Percentiles rank a stretch among this genome's conserved stretches.
phyloP scores from a whole-genome alignment of 139 green algal species.

The Medakamo hakoo region DNA sequence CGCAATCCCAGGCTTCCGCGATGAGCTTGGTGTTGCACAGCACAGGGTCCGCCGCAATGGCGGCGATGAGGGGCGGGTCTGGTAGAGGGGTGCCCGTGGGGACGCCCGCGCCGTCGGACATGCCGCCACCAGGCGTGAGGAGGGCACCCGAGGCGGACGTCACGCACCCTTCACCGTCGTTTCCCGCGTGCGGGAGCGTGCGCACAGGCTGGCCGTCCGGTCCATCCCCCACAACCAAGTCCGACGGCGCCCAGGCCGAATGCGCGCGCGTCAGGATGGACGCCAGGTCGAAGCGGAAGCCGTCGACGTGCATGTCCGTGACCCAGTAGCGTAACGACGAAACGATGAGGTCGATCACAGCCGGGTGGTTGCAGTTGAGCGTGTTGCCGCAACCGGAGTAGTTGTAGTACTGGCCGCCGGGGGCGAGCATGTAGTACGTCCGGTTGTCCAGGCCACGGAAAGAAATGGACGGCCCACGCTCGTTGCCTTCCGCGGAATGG shows the following conservation, averaged over 20 bases:
- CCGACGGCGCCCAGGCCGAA: constrained; percentile 48
- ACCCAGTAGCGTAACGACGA: constrained; percentile 94
- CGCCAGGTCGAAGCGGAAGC: constrained; percentile 90
- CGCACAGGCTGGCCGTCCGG: background rate
- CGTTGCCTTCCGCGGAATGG: constrained; percentile 94
- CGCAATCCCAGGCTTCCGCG: constrained; percentile 96
- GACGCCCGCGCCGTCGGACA: constrained; percentile 53
- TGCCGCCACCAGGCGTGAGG: no score
- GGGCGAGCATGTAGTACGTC: constrained; percentile 95
- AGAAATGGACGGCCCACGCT: constrained; percentile 71
- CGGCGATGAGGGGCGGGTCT: constrained; percentile 78
- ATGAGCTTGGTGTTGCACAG: constrained; percentile 87
- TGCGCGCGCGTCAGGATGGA: constrained; percentile 86
- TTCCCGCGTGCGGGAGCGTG: background rate
- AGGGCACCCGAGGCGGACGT: constrained; percentile 1
- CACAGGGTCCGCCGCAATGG: constrained; percentile 79
- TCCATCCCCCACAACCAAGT: no score
- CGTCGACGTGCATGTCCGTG: constrained; percentile 74
- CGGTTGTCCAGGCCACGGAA: constrained; percentile 95
- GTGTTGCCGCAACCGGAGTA: constrained; percentile 97
- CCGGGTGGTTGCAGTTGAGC: constrained; percentile 97
- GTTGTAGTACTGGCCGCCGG: constrained; percentile 92
- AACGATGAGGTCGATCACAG: constrained; percentile 75
- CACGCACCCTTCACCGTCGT: background rate
- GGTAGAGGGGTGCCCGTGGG: constrained; percentile 76